Evolutionary conservation across 129 eudicot species (phyloP), one percentile per base, ranked within the genome.

Genomic region (Lonicera japonica): DNA sequence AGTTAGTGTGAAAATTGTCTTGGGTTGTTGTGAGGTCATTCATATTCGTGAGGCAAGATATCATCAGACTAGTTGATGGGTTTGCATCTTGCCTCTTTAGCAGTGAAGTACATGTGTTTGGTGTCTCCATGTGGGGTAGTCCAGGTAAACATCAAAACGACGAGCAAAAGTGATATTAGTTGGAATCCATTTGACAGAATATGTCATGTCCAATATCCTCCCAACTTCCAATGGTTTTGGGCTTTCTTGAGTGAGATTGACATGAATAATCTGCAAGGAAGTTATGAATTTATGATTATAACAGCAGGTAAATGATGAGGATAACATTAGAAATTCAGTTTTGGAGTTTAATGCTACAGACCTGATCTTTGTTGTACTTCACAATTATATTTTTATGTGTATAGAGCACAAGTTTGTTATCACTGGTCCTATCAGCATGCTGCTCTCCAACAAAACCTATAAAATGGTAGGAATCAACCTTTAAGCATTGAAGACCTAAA

Each of bases 321-420:
- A 29, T 29, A 4, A 3, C 13, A 10, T 14, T 2, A 2, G 5
- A 43, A 8, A n/a, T 18, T 36, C 20, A 71, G 55, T 17, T 50
- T 16, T 50, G 55, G 21, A 50, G 8, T 50, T n/a, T 17, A 17
- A 15, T 54, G 63, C 67, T 57, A 73, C 71, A 39, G 13, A 81
- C 97, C 95, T 87, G 97, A 75, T 91, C 83, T 55, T 80, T 84
- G 78, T 91, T 91, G 82, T 91, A 87, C 68, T 91, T 75, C 58
- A 87, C 79, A 65, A 76, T 72, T 60, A 86, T 82, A 64, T 73
- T 86, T 77, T 79, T 86, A 67, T 84, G 82, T 38, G 96, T 79
- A 65, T 77, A 87, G 66, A 91, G 79, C 80, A 87, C 80, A 60
- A 77, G 86, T 74, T 91, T 90, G 70, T 74, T 79, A 48, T 90